Percentiles rank a stretch among this genome's conserved stretches.
Evolutionary conservation across 73 alveolate genomes (phyloP).

Genomic region (Tetrahymena elliotti): DNA sequence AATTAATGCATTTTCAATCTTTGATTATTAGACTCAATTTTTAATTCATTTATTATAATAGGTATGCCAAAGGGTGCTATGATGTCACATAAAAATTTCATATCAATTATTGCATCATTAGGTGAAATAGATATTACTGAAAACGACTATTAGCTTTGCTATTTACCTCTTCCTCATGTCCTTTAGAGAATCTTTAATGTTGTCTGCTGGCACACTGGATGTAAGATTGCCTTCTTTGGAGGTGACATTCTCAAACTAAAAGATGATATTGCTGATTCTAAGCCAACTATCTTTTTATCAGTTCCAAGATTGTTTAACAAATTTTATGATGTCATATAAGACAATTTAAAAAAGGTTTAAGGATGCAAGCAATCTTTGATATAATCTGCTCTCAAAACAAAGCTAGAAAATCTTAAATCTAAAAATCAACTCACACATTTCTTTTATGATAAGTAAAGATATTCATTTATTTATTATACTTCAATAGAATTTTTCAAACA

Average conservation of each 20-base stretch:
- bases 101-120: constrained; percentile 27
- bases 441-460: constrained; percentile 56
- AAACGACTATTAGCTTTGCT: constrained; percentile 65
- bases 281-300: constrained; percentile 88
- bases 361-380: constrained; percentile 59
- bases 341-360: constrained; percentile 42
- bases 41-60: constrained; percentile 83
- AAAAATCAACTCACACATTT: constrained; percentile 48
- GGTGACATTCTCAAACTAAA: constrained; percentile 76
- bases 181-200: constrained; percentile 61
- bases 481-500: not conserved
- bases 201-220: constrained; percentile 48
- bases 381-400: constrained; percentile 65
- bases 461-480: too few species aligned
- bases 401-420: constrained; percentile 38
- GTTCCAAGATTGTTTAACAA: constrained; percentile 95
- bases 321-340: constrained; percentile 80
- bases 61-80: constrained; percentile 88
- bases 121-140: constrained; percentile 36
- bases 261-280: constrained; percentile 77
- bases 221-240: constrained; percentile 63
- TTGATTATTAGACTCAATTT: not conserved
- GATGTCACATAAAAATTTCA: constrained; percentile 58
- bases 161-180: constrained; percentile 83
- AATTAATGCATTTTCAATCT: too few species aligned